Evolutionary conservation across 768 basidiomycete species (phyloP), one percentile per base, ranked within the genome.

Genomic region (Phylloporus sp.): DNA sequence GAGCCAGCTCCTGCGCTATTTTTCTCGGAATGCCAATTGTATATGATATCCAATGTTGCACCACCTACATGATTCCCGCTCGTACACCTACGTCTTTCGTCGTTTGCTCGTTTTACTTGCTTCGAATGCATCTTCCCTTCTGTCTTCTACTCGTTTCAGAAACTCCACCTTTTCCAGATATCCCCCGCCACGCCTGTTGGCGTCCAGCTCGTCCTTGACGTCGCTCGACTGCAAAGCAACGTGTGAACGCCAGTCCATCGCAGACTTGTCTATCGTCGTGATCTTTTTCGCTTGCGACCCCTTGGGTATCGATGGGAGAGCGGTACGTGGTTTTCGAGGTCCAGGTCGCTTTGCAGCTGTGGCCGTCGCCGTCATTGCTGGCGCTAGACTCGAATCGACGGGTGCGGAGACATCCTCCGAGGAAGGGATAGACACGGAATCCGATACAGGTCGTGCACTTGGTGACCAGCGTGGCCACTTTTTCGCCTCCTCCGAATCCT

Each of bases 121-220:
- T 35, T 87, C 85, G 8, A 85, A 60, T 2, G 70, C 75, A 39
- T 80, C 79, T 37, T 86, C 86, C 63, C 77, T 82, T 50, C 86
- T 73, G 38, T 80, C 81, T 26, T 80, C 83, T 0, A 92, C 90
- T 37, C 90, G 69, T 48, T 82, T 70, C 57, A 93, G 65, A 59
- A 92, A 93, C 31, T 90, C 88, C 24, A 90, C 80, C 67, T 86
- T 91, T 55, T 89, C 90, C 17, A 93, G 69, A 64, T 86, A 93
- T 0, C 90, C 87, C 9, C 86, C 88, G 0, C 81, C 78, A 33
- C 82, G 76, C 38, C 83, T 71, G 49, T 90, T 84, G 4, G 79
- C 78, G 39, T 85, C 79, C n/a, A 93, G 72, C 50, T 88, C 85
- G 54, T 89, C 82, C 49, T 79, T 75, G 9, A 83, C 58, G 4